Conservation (phyloP, 2,329 filamentous ascomycete species). For the Colletotrichum ledebouriae region DNA sequence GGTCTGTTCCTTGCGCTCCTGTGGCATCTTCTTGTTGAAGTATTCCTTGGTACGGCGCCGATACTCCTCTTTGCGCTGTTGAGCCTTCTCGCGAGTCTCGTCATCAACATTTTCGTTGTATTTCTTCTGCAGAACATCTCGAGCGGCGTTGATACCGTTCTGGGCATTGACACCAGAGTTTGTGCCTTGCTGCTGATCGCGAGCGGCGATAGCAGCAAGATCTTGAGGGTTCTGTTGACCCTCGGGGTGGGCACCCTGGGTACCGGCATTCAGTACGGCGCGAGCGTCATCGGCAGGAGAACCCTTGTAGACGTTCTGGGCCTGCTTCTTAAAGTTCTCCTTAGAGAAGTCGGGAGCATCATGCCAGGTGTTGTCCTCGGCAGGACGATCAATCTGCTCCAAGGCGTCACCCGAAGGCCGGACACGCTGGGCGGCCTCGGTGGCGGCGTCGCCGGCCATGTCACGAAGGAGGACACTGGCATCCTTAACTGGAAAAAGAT, state of each 20-base stretch:
- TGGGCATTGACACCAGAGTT: conserved; percentile 65
- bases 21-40: conserved; percentile 85
- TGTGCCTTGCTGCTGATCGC: conserved; percentile 60
- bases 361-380: conserved; percentile 94
- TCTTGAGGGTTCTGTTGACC: conserved; percentile 68
- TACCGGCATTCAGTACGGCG: conserved; percentile 70
- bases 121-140: conserved; percentile 65
- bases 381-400: conserved; percentile 82
- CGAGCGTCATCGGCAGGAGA: conserved; percentile 69
- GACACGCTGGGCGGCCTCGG: conserved; percentile 80
- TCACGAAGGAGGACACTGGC: conserved; percentile 85
- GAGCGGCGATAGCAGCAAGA: conserved; percentile 60
- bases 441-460: conserved; percentile 90
- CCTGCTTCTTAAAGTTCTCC: conserved; percentile 76
- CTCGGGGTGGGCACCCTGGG: conserved; percentile 67
- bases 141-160: conserved; percentile 60
- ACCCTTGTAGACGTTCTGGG: conserved; percentile 72
- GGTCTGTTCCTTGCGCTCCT: conserved; percentile 92
- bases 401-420: conserved; percentile 85
- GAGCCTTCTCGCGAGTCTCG: conserved; percentile 68
- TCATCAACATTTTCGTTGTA: conserved; percentile 74
- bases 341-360: conserved; percentile 83
- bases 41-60: conserved; percentile 75
- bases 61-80: conserved; percentile 59
- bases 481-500: conserved; percentile 73